phyloP scores from a whole-genome alignment of 2,329 filamentous ascomycete genomes.

The Penicillium decumbens region DNA sequence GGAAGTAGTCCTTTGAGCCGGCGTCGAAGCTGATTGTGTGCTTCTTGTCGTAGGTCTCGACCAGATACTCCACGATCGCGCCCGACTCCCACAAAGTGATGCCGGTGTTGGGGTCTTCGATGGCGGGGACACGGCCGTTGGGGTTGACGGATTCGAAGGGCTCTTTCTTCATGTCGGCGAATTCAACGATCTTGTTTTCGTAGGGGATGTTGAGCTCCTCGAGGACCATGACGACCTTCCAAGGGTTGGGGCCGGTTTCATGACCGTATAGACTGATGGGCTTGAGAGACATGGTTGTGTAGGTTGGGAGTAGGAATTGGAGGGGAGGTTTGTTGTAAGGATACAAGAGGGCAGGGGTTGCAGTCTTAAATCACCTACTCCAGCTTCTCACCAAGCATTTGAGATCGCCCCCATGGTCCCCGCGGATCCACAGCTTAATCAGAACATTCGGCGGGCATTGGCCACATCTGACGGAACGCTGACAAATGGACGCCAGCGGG shows the following conservation, averaged over 20 bases:
- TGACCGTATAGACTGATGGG: slow-evolving; percentile 22
- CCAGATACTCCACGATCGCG: slow-evolving; percentile 44
- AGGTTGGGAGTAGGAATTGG: neutral
- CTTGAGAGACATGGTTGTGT: slow-evolving; percentile 18
- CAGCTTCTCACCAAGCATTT: neutral
- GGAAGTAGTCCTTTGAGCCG: slow-evolving; percentile 34
- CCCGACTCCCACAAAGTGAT: slow-evolving; percentile 45
- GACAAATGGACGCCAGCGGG: neutral
- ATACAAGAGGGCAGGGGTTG: neutral
- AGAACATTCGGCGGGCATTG: neutral
- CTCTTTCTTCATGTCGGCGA: slow-evolving; percentile 30
- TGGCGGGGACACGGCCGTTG: slow-evolving; percentile 35
- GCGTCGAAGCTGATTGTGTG: slow-evolving; percentile 35
- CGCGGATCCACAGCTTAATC: neutral
- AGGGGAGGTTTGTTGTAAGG: neutral
- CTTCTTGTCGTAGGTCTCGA: slow-evolving; percentile 44
- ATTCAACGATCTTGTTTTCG: slow-evolving; percentile 18
- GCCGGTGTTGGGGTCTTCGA: slow-evolving; percentile 36
- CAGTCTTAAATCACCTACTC: neutral
- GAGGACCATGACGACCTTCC: slow-evolving; percentile 33
- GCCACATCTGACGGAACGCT: neutral
- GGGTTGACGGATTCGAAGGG: slow-evolving; percentile 29
- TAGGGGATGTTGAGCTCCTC: slow-evolving; percentile 33
- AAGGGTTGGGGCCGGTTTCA: slow-evolving; percentile 27
- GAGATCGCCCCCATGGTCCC: neutral